Evolutionary conservation across 495 filamentous ascomycete genomes (phyloP), one percentile per base, ranked within the genome.

Genomic region (Cladorrhinum samala): DNA sequence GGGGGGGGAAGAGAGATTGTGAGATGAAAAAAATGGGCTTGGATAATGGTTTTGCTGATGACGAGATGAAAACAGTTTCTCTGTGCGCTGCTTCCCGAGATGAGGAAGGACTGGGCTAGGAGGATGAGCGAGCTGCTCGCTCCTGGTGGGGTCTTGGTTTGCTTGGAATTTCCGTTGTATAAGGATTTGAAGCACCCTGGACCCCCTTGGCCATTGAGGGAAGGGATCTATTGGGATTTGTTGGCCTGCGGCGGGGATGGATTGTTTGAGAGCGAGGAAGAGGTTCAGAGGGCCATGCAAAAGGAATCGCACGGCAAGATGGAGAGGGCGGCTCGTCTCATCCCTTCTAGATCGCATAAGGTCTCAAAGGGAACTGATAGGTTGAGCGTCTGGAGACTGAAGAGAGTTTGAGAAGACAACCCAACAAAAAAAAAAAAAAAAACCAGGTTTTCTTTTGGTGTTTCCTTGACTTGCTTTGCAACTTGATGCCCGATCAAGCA

Each of bases 141-240:
- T 42, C 75, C 77, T 9, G 67, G 70, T 6, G 67, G 67, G n/a
- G 80, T 83, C 17, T 68, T 91, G 47, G 77, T 89, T 21, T 91
- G 88, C 56, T 67, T 91, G 23, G 88, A 92, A 66, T 91, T 86
- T 64, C 88, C 88, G 1, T 77, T 83, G 16, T 79, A 79, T 58
- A 91, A 91, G 63, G 70, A 80, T 46, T 77, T 81, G 11, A 75
- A 68, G 33, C 71, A 72, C 17, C 74, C 74, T 9, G 87, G 87
- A 0, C 88, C 88, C 3, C 87, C 88, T 17, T 90, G 74, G 68
- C 72, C 78, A 17, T 59, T 85, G 6, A 18, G 53, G 18, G 77
- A 81, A 2, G 69, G 74, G 41, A 77, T 87, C 7, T 88, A 91
- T 58, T 66, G 80, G 60, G 77, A 77, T 56, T 77, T 87, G 58